Evolutionary conservation across 2,329 filamentous ascomycete genomes (phyloP), one percentile per base, ranked within the genome.

Genomic region (Xylaria sp.): DNA sequence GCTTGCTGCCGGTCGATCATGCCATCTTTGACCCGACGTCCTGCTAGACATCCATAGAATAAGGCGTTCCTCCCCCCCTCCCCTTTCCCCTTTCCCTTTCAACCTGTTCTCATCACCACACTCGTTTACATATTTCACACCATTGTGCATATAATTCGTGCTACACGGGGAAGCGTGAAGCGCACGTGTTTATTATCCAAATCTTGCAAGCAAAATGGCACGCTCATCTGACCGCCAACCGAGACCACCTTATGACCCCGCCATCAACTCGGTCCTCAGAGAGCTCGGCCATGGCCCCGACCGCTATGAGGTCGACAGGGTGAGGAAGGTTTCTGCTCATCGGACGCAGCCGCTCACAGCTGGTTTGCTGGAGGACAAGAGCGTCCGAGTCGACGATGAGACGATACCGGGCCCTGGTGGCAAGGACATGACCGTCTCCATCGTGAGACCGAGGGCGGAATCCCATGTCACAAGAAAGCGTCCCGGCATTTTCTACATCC

Each of bases 401-500:
- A 49, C 66, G 20, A 75, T 78, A 60, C 74, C 75, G 1, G 74
- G 76, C 12, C 75, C 76, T 12, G 69, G 74, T 36, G 70, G 75
- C 41, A 68, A 66, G 36, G 62, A 68, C 58, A 69, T 78, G 36
- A 73, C 67, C 13, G 39, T 76, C 33, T 75, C 75, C 7, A 66
- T 77, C 23, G 75, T 78, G 25, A 72, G 74, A 51, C 77, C 76
- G 20, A 70, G 71, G 23, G 69, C 72, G n/a, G 73, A 71, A 41
- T 73, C 70, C 46, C 62, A 64, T 62, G 54, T 67, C 23, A 61
- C 68, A 18, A 73, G 73, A 57, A 73, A 62, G 10, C 65, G 66
- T 20, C 71, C 77, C 23, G 74, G 76, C 64, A 78, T 79, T 57
- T 76, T 79, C 66, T 79, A 78, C 64, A 71, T 78, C 36, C 77